These are phyloP conservation scores for Xylaria curta DNA, from an alignment of 495 filamentous ascomycete genomes.

Conservation along the genomic window DNA sequence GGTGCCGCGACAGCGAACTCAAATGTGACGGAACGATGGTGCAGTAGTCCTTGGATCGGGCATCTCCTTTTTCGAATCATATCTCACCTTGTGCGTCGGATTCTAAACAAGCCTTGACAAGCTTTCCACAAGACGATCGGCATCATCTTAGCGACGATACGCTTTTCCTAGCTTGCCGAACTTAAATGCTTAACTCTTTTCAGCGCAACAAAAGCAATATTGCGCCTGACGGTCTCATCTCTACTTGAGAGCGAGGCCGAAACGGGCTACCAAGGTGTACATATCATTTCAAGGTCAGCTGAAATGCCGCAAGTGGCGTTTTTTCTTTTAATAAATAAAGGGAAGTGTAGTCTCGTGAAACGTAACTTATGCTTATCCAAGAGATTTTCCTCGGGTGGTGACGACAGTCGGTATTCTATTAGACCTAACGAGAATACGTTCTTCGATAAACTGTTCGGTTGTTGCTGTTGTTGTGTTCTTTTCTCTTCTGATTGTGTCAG, in stretches of 20 bases:
- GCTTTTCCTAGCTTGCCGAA: not conserved
- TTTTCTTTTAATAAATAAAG: not conserved
- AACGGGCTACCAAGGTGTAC: not conserved
- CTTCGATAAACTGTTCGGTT: not conserved
- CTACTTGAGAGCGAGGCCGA: not conserved
- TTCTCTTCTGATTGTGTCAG: not conserved
- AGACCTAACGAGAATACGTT: not conserved
- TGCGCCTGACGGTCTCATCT: not conserved
- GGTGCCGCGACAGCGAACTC: not conserved
- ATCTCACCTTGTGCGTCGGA: not conserved
- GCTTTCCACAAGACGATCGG: not conserved
- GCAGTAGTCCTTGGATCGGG: not conserved
- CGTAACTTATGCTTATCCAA: not conserved
- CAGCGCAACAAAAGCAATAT: not conserved
- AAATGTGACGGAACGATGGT: not conserved
- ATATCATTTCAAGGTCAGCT: constrained; percentile 2
- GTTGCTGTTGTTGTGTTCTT: no score
- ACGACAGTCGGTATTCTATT: not conserved
- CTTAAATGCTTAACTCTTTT: not conserved
- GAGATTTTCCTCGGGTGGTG: not conserved
- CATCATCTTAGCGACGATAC: constrained; percentile 1
- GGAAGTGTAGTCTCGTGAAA: not conserved
- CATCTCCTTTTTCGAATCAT: not conserved
- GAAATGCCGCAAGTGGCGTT: constrained; percentile 16
- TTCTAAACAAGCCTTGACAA: constrained; percentile 2